Base-by-base conservation (phyloP, 306 rosid species). In the Sicyos edulis region DNA sequence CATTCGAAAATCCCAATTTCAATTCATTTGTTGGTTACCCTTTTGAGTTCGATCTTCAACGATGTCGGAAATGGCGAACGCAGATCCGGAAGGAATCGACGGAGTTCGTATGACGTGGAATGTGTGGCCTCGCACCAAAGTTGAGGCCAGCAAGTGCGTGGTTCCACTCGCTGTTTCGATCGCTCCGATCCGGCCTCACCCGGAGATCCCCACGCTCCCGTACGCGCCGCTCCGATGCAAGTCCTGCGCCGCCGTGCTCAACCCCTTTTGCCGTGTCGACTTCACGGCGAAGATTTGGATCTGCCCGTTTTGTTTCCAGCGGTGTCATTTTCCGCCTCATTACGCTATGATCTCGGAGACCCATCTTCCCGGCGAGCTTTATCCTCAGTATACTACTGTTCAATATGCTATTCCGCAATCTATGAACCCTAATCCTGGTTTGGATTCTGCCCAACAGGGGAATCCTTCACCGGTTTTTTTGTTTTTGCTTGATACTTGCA, bases 21-120 rank as follows among this genome's bases (percentile, higher is more conserved):
- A 54, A 26, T 54, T 42, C 37, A 32, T 26, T 26, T 26, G 29
- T 26, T 26, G 29, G 3, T 26, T 26, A 26, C 29, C 29, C 29
- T 26, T 26, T 26, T 26, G 37, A 32, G 6, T 40, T 40, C 45
- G 45, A 40, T 40, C 47, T 74, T 65, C 26, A 13, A 24, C 55
- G 49, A 90, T 93, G 98, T 86, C 96, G 80, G 98, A 93, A 73
- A 87, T 93, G 86, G 92, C 93, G 53, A 92, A 68, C 87, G 76
- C 92, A 15, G 98, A 90, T 78, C 96, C 96, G 20, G 98, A 93
- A 64, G 98, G 98, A 0, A 70, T 93, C 7, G 98, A 93, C 76
- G 98, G 96, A 72, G 91, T 93, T 2, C 89, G 98, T 6, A 90
- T 93, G 98, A 78, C 96, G 7, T 93, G 98, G 98, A 93, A 93